Evolutionary conservation across 805 yeast species (phyloP).

Genomic region (Candida easanensis): DNA sequence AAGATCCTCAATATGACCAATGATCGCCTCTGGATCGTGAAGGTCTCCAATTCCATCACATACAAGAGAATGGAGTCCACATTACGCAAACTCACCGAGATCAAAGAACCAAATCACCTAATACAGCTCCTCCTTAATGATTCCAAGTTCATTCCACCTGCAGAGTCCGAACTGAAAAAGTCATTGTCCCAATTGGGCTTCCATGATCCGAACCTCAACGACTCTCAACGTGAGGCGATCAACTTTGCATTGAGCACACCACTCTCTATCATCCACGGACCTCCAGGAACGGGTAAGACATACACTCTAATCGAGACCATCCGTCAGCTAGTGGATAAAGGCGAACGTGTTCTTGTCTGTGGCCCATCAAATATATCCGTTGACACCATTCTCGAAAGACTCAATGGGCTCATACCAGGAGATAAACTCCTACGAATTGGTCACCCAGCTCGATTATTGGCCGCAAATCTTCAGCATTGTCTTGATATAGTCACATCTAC

Average conservation of each 20-base stretch:
- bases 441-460: slow-evolving; percentile 84
- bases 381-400: slow-evolving; percentile 83
- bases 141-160: slow-evolving; percentile 32
- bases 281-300: slow-evolving; percentile 83
- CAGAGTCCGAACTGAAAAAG: neutral
- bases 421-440: slow-evolving; percentile 75
- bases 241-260: slow-evolving; percentile 60
- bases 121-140: slow-evolving; percentile 20
- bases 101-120: slow-evolving; percentile 8
- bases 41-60: slow-evolving; percentile 60
- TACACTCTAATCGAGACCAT: slow-evolving; percentile 80
- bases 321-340: slow-evolving; percentile 62
- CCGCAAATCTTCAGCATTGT: slow-evolving; percentile 63
- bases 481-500: slow-evolving; percentile 66
- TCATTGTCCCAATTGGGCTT: slow-evolving; percentile 28
- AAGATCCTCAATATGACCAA: slow-evolving; percentile 43
- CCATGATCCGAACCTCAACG: slow-evolving; percentile 40
- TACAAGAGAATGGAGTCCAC: slow-evolving; percentile 78
- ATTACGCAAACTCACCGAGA: slow-evolving; percentile 59
- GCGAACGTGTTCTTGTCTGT: slow-evolving; percentile 72
- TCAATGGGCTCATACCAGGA: slow-evolving; percentile 28
- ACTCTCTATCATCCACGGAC: slow-evolving; percentile 64
- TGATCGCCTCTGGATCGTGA: slow-evolving; percentile 56
- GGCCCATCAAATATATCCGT: slow-evolving; percentile 94
- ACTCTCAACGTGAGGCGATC: slow-evolving; percentile 73